phyloP scores from a whole-genome alignment of 371 early-diverging fungal species.

The Actinomucor elegans region DNA sequence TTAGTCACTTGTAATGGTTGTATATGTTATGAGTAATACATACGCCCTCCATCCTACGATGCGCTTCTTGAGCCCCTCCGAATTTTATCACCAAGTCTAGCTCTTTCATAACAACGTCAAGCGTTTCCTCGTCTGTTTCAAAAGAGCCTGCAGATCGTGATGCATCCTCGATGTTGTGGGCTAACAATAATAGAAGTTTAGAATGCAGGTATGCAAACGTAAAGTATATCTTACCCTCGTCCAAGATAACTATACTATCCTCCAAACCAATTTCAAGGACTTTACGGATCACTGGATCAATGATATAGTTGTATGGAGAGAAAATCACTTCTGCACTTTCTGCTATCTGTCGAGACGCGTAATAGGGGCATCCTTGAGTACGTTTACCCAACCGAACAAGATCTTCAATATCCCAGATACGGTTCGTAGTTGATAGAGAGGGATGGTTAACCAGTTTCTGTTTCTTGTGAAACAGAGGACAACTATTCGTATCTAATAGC shows the following conservation, averaged over 20 bases:
- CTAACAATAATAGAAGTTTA: constrained; percentile 11
- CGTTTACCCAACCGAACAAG: constrained; percentile 50
- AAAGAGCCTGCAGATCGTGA: constrained; percentile 53
- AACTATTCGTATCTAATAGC: constrained; percentile 34
- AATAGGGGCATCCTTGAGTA: constrained; percentile 79
- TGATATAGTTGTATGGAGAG: constrained; percentile 92
- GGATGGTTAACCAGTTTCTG: constrained; percentile 14
- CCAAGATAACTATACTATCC: constrained; percentile 79
- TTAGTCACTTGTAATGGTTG: too few relatives aligned
- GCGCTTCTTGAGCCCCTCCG: constrained; percentile 16
- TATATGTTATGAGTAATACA: too few relatives aligned
- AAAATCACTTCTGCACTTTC: constrained; percentile 79
- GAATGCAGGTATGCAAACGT: too few relatives aligned
- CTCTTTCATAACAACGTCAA: constrained; percentile 37
- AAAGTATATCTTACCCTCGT: constrained; percentile 65
- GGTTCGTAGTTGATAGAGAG: constrained; percentile 2
- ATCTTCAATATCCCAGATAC: constrained; percentile 79
- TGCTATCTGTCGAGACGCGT: constrained; percentile 60
- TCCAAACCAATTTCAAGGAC: constrained; percentile 59
- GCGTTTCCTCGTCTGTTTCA: constrained; percentile 47
- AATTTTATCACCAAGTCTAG: constrained; percentile 30
- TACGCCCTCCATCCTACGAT: constrained; percentile 24
- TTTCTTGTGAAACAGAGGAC: constrained; percentile 19
- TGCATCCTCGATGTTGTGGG: constrained; percentile 61
- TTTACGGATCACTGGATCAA: constrained; percentile 73